Conservation (phyloP, 305 asterid genomes). For the Solanum hybrid region DNA sequence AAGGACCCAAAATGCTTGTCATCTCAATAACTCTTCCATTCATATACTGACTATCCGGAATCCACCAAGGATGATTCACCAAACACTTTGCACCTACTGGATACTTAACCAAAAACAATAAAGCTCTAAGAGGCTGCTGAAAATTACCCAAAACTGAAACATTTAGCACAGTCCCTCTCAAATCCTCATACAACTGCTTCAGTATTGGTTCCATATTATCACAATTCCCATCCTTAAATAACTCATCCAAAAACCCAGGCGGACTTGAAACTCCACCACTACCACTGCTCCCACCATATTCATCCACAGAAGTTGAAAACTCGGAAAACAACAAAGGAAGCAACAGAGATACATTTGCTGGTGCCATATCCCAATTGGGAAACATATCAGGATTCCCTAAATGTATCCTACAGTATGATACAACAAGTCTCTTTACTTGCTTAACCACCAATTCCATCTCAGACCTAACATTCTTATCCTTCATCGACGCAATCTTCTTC, state of each 20-base stretch:
- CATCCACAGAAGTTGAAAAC: slow-evolving; percentile 59
- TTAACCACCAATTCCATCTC: slow-evolving; percentile 60
- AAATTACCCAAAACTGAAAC: slow-evolving; percentile 89
- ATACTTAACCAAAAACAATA: slow-evolving; percentile 53
- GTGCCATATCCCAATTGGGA: slow-evolving; percentile 38
- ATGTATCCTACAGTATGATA: slow-evolving; percentile 75
- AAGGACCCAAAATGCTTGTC: slow-evolving; percentile 94
- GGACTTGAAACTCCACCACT: slow-evolving; percentile 36
- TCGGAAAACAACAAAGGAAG: slow-evolving; percentile 58
- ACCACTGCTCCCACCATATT: slow-evolving; percentile 42
- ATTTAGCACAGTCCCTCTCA: slow-evolving; percentile 80
- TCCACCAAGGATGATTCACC: slow-evolving; percentile 97
- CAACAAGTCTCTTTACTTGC: slow-evolving; percentile 66
- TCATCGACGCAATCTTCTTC: slow-evolving; percentile 63
- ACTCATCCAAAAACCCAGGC: slow-evolving; percentile 77
- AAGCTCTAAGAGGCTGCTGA: slow-evolving; percentile 87
- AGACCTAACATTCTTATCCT: slow-evolving; percentile 50
- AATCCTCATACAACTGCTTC: slow-evolving; percentile 86
- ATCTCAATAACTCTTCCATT: slow-evolving; percentile 94
- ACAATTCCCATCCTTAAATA: slow-evolving; percentile 70
- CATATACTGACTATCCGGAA: slow-evolving; percentile 62
- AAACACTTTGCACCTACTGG: slow-evolving; percentile 79
- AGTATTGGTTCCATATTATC: slow-evolving; percentile 68
- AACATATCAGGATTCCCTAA: slow-evolving; percentile 80
- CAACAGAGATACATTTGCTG: slow-evolving; percentile 54